phyloP scores from a whole-genome alignment of 768 basidiomycete genomes.

The Trametes villosa region DNA sequence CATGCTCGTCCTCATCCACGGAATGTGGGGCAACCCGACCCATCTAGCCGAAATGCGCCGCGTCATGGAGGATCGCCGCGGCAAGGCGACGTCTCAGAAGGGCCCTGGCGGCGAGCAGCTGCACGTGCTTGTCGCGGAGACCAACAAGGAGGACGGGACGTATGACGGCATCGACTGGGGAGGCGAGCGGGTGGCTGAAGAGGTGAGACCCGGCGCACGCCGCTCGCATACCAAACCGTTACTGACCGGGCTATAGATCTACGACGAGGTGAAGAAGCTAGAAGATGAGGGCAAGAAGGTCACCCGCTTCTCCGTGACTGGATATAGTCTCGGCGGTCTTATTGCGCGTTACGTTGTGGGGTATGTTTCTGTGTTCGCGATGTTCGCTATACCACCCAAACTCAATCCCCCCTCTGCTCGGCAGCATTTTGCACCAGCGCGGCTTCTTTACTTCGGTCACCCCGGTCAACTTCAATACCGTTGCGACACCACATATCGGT shows the following conservation, averaged over 20 bases:
- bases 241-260: slow-evolving; percentile 47
- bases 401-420: too few species aligned
- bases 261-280: slow-evolving; percentile 57
- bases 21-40: slow-evolving; percentile 82
- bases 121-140: slow-evolving; percentile 65
- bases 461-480: slow-evolving; percentile 81
- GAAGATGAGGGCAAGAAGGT: slow-evolving; percentile 59
- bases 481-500: slow-evolving; percentile 86
- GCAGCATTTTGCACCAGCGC: slow-evolving; percentile 64
- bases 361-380: slow-evolving; percentile 36
- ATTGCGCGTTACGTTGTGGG: slow-evolving; percentile 81
- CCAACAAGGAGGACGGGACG: slow-evolving; percentile 67
- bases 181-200: slow-evolving; percentile 76
- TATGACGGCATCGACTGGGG: slow-evolving; percentile 89
- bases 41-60: slow-evolving; percentile 65
- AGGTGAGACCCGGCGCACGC: slow-evolving; percentile 51
- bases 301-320: slow-evolving; percentile 71
- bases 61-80: slow-evolving; percentile 52
- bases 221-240: not conserved
- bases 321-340: slow-evolving; percentile 84
- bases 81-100: slow-evolving; percentile 23
- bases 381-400: not conserved
- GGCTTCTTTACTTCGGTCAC: slow-evolving; percentile 71
- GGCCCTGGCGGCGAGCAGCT: slow-evolving; percentile 49
- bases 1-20: slow-evolving; percentile 51